Percentiles rank a stretch among this genome's conserved stretches.
Conservation (phyloP, 352 stramenopile species). For the Globisporangium middletonii region DNA sequence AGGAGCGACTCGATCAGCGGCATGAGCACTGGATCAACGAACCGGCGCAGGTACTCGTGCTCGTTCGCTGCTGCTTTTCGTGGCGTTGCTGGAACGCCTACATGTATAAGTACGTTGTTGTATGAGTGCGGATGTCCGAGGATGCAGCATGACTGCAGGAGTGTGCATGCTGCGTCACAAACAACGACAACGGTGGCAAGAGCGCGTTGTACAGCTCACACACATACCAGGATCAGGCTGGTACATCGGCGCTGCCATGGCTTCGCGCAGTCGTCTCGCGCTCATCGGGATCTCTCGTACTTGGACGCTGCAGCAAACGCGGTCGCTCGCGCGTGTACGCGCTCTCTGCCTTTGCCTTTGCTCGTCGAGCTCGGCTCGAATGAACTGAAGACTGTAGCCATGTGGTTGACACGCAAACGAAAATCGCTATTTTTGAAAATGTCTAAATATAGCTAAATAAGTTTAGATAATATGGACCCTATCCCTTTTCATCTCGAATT, state of each 20-base stretch:
- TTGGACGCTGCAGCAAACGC: not conserved
- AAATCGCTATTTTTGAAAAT: too few relatives aligned
- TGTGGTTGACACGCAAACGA: too few relatives aligned
- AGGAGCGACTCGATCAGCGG: constrained; percentile 74
- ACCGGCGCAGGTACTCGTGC: constrained; percentile 75
- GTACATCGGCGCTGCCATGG: constrained; percentile 13
- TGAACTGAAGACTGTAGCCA: too few relatives aligned
- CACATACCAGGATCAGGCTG: constrained; percentile 2
- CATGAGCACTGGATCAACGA: constrained; percentile 79
- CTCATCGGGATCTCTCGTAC: constrained; percentile 18
- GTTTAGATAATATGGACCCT: too few relatives aligned
- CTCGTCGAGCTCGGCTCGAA: too few relatives aligned
- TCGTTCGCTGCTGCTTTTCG: constrained; percentile 40
- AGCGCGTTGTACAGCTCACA: not conserved
- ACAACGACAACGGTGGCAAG: too few relatives aligned
- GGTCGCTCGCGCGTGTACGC: not conserved
- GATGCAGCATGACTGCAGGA: not conserved
- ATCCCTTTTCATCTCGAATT: too few relatives aligned
- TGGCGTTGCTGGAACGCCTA: not conserved
- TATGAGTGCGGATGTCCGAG: not conserved
- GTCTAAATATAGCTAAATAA: too few relatives aligned
- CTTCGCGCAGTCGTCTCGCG: constrained; percentile 27
- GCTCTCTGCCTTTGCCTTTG: too few relatives aligned
- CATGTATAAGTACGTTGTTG: not conserved
- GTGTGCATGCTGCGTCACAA: too few relatives aligned